Evolutionary conservation across 768 basidiomycete genomes (phyloP).

Genomic region (Mycena metata): DNA sequence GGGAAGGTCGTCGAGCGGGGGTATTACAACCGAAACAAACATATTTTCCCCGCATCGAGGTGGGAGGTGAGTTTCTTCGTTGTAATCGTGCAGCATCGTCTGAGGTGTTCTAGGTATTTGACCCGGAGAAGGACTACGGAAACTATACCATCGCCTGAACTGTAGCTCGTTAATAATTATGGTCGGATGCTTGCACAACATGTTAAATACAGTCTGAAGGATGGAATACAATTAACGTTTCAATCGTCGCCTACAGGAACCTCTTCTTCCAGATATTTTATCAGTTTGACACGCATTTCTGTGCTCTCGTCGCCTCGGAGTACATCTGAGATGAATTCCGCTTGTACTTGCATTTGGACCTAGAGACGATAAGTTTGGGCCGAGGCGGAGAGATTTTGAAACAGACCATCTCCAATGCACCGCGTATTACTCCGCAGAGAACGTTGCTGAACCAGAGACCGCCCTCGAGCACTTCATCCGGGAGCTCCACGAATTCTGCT

Average conservation of each 20-base stretch:
- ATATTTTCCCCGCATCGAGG: conserved; percentile 96
- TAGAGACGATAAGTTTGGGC: conserved; percentile 50
- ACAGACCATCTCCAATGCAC: conserved; percentile 95
- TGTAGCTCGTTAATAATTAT: background rate
- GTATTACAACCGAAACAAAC: conserved; percentile 96
- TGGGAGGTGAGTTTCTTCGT: conserved; percentile 83
- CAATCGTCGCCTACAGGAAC: conserved; percentile 95
- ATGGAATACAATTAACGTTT: conserved; percentile 66
- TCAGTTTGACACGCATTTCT: conserved; percentile 90
- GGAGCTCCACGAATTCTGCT: conserved; percentile 96
- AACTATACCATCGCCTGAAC: conserved; percentile 82
- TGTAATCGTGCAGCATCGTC: conserved; percentile 1
- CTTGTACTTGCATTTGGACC: conserved; percentile 97
- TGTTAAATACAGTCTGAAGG: conserved; percentile 21
- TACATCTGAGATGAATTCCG: conserved; percentile 89
- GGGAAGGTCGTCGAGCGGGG: conserved; percentile 98
- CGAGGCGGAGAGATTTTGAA: background rate
- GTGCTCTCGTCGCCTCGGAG: conserved; percentile 95
- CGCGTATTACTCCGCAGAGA: conserved; percentile 92
- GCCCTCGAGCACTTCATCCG: conserved; percentile 92
- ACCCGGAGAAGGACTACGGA: conserved; percentile 94
- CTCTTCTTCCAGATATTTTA: conserved; percentile 97
- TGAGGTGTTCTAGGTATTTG: conserved; percentile 74
- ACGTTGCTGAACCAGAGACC: conserved; percentile 98
- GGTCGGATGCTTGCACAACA: background rate